Evolutionary conservation across 83 land plant genomes (phyloP), one percentile per base, ranked within the genome.

Genomic region (Picea engelmannii): DNA sequence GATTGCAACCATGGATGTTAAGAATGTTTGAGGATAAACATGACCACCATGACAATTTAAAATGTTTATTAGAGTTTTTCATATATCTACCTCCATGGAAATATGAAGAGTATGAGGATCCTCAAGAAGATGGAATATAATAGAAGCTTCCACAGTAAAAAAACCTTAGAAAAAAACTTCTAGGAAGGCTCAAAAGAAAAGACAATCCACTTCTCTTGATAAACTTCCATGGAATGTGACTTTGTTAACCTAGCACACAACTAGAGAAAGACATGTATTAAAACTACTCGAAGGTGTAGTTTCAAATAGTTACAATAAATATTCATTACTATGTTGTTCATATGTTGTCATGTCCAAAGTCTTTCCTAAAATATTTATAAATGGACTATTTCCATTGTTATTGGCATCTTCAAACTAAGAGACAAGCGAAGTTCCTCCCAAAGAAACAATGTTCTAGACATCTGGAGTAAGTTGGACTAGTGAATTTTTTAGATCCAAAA

Each of bases 191-290:
- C 55, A 98, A 86, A 42, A 98, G 87, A 93, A 27, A 91, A 82
- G 88, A 68, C 85, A 98, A 79, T 5, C 98, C 95, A 47, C 98
- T 98, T 80, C 79, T 80, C 83, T 98, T 98, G 38, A 96, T 91
- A 74, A 98, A 90, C 73, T 27, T 98, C 95, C 23, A 98, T 82
- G 38, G 89, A 49, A 87, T 95, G 93, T 65, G 86, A 85, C 84
- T 96, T 98, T 21, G 99, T 95, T 81, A 98, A 76, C 38, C 92
- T 89, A 68, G 98, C 97, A 93, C 95, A 92, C 75, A 98, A 86
- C 81, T 96, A 97, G 42, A 98, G 87, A 79, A 94, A 91, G 66
- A 96, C 97, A 82, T 94, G 99, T 79, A 94, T 90, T 21, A 90
- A 80, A 18, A 85, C 67, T 38, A 93, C 85, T 67, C 94, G 95